Conservation (phyloP, 148 eudicot species). For the Fagopyrum esculentum region DNA sequence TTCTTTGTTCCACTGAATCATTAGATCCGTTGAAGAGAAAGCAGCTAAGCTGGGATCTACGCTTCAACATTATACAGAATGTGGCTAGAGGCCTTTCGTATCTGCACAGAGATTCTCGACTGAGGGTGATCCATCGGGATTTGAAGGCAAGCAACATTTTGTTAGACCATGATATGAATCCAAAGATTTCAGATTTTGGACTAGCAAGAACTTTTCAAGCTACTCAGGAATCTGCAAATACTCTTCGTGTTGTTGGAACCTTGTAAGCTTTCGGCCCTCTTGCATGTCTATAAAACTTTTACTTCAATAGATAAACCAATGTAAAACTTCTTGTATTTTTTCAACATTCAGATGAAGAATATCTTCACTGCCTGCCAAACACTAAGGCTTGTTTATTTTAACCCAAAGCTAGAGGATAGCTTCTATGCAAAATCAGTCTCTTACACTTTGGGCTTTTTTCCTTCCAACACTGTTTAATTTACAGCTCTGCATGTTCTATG, state of each 20-base stretch:
- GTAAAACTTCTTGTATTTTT: too few species aligned
- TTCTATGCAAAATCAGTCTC: too few species aligned
- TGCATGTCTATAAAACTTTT: background rate
- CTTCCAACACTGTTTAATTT: background rate
- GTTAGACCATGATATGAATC: slow-evolving; percentile 23
- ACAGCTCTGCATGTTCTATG: background rate
- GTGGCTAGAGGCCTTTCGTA: slow-evolving; percentile 22
- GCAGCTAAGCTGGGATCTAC: slow-evolving; percentile 21
- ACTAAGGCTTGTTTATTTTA: too few species aligned
- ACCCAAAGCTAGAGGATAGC: too few species aligned
- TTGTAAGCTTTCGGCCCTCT: slow-evolving; percentile 21
- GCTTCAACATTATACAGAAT: slow-evolving; percentile 20
- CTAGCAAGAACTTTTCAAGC: slow-evolving; percentile 34
- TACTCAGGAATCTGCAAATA: slow-evolving; percentile 24
- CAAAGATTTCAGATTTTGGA: slow-evolving; percentile 45
- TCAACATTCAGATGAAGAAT: too few species aligned
- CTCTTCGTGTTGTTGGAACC: slow-evolving; percentile 33
- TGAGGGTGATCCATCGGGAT: slow-evolving; percentile 27
- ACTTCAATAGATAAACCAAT: background rate
- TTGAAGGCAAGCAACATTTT: slow-evolving; percentile 27
- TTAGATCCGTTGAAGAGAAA: slow-evolving; percentile 15
- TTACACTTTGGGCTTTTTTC: background rate
- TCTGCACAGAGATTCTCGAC: slow-evolving; percentile 28
- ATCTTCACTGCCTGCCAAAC: background rate
- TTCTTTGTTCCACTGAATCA: background rate